Evolutionary conservation across 352 stramenopile genomes (phyloP).

Genomic region (Lagenidium giganteum): DNA sequence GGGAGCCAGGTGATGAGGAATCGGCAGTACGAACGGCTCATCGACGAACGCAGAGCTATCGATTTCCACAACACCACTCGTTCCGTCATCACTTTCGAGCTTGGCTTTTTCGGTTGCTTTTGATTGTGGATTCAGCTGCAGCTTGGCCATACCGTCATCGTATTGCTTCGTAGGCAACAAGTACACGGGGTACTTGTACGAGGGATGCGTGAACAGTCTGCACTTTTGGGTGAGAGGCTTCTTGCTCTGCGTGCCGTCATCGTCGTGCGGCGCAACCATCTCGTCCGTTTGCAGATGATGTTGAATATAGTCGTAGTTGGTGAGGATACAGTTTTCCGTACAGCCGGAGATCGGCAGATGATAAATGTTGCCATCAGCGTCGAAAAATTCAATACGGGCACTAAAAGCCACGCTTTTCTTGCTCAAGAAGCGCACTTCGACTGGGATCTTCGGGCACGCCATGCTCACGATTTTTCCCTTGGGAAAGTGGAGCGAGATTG

Average conservation of each 20-base stretch:
- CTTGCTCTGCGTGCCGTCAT: no score
- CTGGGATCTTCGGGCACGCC: slow-evolving; percentile 68
- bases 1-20: no score
- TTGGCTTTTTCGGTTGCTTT: no score
- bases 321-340: slow-evolving; percentile 91
- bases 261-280: not conserved
- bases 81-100: slow-evolving; percentile 9
- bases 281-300: slow-evolving; percentile 19
- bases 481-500: slow-evolving; percentile 86
- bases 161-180: slow-evolving; percentile 39
- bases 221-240: slow-evolving; percentile 7
- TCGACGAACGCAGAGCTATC: slow-evolving; percentile 24
- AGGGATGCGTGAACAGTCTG: slow-evolving; percentile 44
- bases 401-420: slow-evolving; percentile 89
- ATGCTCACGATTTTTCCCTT: slow-evolving; percentile 85
- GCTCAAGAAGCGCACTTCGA: slow-evolving; percentile 83
- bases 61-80: slow-evolving; percentile 40
- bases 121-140: not conserved
- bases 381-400: slow-evolving; percentile 90
- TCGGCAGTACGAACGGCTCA: no score
- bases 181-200: slow-evolving; percentile 54
- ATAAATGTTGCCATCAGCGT: slow-evolving; percentile 86
- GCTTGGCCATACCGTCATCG: slow-evolving; percentile 32
- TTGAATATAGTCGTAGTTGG: slow-evolving; percentile 84
- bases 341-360: slow-evolving; percentile 79